Evolutionary conservation across 306 rosid species (phyloP).

Genomic region (Cucurbita ficifolia): DNA sequence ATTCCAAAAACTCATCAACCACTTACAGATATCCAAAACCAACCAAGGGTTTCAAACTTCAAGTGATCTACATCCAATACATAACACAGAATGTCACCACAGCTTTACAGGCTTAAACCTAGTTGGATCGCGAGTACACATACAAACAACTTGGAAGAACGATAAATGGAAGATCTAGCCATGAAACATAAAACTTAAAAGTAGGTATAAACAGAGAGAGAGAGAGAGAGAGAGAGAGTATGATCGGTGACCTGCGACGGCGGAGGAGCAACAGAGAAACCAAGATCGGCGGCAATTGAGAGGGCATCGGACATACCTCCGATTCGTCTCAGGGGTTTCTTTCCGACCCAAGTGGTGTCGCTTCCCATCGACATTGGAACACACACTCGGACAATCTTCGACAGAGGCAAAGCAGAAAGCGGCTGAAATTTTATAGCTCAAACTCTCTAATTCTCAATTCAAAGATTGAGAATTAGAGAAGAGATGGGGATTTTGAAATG

Average conservation of each 20-base stretch:
- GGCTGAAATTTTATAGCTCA: neutral
- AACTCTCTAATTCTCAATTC: constrained; percentile 7
- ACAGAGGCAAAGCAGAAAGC: neutral
- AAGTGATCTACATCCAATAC: neutral
- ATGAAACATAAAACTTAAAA: neutral
- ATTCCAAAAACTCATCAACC: neutral
- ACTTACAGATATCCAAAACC: neutral
- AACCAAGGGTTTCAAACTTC: neutral
- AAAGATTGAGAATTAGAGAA: constrained; percentile 10
- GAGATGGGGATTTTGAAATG: neutral
- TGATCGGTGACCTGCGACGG: constrained; percentile 34
- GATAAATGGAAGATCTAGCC: neutral
- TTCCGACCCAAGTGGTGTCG: constrained; percentile 71
- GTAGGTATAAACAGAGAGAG: neutral
- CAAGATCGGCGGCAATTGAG: constrained; percentile 80
- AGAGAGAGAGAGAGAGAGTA: neutral
- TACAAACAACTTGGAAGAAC: neutral
- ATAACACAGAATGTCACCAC: neutral
- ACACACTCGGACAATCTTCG: neutral
- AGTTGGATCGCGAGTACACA: neutral
- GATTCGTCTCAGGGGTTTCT: constrained; percentile 68
- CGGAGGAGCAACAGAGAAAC: constrained; percentile 51
- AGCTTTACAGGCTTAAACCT: neutral
- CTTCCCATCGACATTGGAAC: constrained; percentile 45
- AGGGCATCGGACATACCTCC: constrained; percentile 91